Conservation (phyloP, 2,329 filamentous ascomycete species). For the Fusarium sp. region DNA sequence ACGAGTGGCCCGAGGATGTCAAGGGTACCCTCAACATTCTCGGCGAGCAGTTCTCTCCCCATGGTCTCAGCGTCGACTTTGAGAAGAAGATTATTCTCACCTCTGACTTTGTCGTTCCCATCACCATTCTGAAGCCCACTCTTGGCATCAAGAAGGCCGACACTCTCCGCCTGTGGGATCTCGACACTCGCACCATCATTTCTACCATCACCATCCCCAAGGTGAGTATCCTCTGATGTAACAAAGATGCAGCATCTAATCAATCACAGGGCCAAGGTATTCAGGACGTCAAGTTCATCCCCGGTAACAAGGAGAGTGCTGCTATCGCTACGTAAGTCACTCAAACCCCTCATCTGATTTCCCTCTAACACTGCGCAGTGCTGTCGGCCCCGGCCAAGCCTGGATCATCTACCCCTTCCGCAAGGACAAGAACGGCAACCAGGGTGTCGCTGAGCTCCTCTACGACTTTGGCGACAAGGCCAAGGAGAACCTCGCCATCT, state of each 20-base stretch:
- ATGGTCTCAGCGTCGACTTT: slow-evolving; percentile 69
- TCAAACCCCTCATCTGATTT: neutral
- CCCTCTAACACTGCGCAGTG: slow-evolving; percentile 42
- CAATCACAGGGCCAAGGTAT: slow-evolving; percentile 63
- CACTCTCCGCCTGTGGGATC: slow-evolving; percentile 70
- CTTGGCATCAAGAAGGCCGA: slow-evolving; percentile 65
- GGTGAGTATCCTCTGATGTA: slow-evolving; percentile 45
- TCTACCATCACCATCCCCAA: slow-evolving; percentile 71
- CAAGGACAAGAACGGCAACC: slow-evolving; percentile 64
- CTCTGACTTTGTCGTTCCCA: slow-evolving; percentile 71
- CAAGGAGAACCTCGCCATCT: slow-evolving; percentile 68
- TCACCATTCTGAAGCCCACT: slow-evolving; percentile 71
- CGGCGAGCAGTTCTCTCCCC: slow-evolving; percentile 70
- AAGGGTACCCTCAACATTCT: slow-evolving; percentile 66
- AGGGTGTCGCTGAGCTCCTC: slow-evolving; percentile 68
- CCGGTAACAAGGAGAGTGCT: slow-evolving; percentile 67
- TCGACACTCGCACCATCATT: slow-evolving; percentile 64
- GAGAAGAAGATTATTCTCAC: slow-evolving; percentile 69
- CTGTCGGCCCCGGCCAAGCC: slow-evolving; percentile 69
- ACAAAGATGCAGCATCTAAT: neutral
- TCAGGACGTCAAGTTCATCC: slow-evolving; percentile 75
- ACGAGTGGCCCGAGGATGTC: slow-evolving; percentile 71
- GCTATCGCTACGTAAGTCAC: slow-evolving; percentile 63
- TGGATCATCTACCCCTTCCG: slow-evolving; percentile 75
- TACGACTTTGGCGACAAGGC: slow-evolving; percentile 68